These are phyloP conservation scores for Cladobotryum mycophilum DNA, from an alignment of 2,329 filamentous ascomycete genomes.

Conservation along the genomic window DNA sequence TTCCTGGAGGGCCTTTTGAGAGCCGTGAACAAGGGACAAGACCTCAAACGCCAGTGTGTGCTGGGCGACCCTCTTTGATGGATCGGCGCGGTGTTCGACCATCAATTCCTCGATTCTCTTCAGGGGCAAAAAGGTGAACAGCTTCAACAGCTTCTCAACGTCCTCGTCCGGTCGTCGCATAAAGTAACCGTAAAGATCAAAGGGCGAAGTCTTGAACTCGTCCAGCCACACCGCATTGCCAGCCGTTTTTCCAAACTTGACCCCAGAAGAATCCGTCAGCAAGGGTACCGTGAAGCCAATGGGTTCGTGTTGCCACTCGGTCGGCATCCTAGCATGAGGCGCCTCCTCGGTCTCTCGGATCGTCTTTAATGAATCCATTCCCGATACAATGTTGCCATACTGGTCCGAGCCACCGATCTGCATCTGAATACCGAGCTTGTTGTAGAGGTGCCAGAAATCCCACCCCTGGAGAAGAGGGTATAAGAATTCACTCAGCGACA, in stretches of 20 bases:
- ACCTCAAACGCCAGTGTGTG: constrained; percentile 80
- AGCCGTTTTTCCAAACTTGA: constrained; percentile 91
- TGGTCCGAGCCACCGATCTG: constrained; percentile 96
- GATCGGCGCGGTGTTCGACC: constrained; percentile 59
- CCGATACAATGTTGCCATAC: constrained; percentile 90
- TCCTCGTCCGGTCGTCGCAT: constrained; percentile 75
- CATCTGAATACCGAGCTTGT: constrained; percentile 60
- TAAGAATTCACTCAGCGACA: constrained; percentile 89
- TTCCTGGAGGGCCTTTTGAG: constrained; percentile 55
- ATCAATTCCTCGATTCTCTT: constrained; percentile 62
- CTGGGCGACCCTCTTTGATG: constrained; percentile 70
- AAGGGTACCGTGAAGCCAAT: constrained; percentile 88
- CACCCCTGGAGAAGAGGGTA: constrained; percentile 93
- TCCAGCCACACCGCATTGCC: constrained; percentile 95
- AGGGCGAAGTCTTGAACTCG: constrained; percentile 68
- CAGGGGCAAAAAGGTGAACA: constrained; percentile 83
- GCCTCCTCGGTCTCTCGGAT: constrained; percentile 55
- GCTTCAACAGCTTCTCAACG: constrained; percentile 73
- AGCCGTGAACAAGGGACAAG: constrained; percentile 70
- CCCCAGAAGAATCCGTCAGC: constrained; percentile 75
- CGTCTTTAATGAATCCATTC: constrained; percentile 76
- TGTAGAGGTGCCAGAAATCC: constrained; percentile 91
- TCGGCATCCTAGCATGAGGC: constrained; percentile 32
- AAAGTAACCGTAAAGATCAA: constrained; percentile 89
- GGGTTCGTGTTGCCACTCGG: constrained; percentile 48